phyloP scores from a whole-genome alignment of 164 flowering plant genomes.

The Magnolia officinalis region DNA sequence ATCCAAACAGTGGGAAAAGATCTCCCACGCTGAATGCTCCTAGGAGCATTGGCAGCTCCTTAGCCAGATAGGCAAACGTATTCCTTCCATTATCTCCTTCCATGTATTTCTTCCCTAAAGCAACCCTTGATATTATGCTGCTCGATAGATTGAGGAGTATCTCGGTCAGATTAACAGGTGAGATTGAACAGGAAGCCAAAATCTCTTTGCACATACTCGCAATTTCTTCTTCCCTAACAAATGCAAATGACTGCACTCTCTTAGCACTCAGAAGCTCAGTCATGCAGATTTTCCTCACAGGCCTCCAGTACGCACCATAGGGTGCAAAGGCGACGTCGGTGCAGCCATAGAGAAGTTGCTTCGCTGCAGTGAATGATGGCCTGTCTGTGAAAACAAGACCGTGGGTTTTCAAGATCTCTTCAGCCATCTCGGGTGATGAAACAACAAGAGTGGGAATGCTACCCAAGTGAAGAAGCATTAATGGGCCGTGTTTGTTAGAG shows the following conservation, averaged over 20 bases:
- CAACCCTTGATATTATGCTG: background rate
- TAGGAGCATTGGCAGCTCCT: too few species aligned
- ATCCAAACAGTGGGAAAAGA: too few species aligned
- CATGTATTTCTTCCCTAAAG: background rate
- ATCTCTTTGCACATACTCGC: conserved; percentile 2
- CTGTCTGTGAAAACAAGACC: conserved; percentile 9
- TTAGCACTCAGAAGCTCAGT: conserved; percentile 18
- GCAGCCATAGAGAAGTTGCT: conserved; percentile 7
- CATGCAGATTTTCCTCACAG: conserved; percentile 17
- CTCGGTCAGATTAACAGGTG: background rate
- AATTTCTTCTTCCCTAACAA: conserved; percentile 20
- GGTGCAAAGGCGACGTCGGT: conserved; percentile 13
- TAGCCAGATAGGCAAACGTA: too few species aligned
- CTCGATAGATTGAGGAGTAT: background rate
- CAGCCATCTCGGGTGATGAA: conserved; percentile 15
- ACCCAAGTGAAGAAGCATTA: conserved; percentile 16
- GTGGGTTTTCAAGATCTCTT: conserved; percentile 14
- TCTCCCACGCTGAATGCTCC: too few species aligned
- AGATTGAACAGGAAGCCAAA: background rate
- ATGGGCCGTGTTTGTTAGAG: conserved; percentile 11
- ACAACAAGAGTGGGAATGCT: conserved; percentile 5
- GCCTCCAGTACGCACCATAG: conserved; percentile 28
- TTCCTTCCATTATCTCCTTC: background rate
- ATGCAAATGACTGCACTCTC: conserved; percentile 15
- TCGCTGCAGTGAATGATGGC: background rate